These are phyloP conservation scores for Avicennia marina DNA, from an alignment of 257 asterid species.

Conservation along the genomic window DNA sequence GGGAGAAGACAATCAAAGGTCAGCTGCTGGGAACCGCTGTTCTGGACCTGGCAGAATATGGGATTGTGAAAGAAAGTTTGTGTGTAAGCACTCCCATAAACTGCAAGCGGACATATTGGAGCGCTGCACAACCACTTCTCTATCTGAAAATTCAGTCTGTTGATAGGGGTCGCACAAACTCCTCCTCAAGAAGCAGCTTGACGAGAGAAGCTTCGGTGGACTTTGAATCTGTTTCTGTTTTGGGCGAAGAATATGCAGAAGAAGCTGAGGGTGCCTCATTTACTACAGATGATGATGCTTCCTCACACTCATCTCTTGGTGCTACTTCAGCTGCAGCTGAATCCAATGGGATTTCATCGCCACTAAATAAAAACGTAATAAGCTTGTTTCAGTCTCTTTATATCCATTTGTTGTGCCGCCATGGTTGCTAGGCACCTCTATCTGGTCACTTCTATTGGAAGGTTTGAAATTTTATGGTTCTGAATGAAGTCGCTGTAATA, in stretches of 20 bases:
- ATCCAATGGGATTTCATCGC: conserved; percentile 50
- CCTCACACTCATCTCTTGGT: conserved; percentile 54
- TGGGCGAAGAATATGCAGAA: conserved; percentile 70
- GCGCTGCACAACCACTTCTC: conserved; percentile 62
- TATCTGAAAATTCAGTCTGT: conserved; percentile 48
- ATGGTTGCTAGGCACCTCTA: no score
- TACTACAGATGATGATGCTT: conserved; percentile 64
- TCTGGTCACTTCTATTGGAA: background rate
- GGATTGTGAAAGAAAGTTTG: conserved; percentile 44
- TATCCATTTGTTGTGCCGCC: background rate
- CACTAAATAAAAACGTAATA: conserved; percentile 38
- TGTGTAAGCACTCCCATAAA: conserved; percentile 43
- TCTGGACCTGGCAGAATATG: conserved; percentile 69
- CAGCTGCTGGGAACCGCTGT: conserved; percentile 75
- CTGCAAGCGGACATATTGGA: conserved; percentile 71
- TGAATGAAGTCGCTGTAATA: background rate
- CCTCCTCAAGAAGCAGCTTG: conserved; percentile 44
- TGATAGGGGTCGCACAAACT: conserved; percentile 35
- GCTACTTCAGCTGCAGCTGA: conserved; percentile 47
- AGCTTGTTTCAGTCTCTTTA: background rate
- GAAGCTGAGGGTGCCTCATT: conserved; percentile 63
- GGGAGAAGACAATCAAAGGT: conserved; percentile 63
- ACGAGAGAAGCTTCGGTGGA: conserved; percentile 51
- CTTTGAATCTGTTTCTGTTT: conserved; percentile 53
- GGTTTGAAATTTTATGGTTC: background rate